These are phyloP conservation scores for Wickerhamiella siamensis DNA, from an alignment of 805 yeast species.

Conservation along the genomic window DNA sequence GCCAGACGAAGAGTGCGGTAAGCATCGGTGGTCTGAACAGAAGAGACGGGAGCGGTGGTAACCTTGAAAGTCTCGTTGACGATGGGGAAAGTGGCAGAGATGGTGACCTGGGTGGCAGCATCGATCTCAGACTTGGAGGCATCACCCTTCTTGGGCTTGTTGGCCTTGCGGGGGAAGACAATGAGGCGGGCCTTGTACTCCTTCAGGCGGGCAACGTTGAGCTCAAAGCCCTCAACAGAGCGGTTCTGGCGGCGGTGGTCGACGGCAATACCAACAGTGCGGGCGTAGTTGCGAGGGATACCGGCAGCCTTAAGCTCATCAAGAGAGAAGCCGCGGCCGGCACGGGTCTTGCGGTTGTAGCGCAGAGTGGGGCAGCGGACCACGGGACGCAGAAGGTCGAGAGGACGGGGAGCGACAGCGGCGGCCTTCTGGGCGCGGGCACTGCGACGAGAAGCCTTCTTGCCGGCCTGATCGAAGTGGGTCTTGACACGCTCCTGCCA, in stretches of 20 bases:
- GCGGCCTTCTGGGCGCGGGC: conserved; percentile 93
- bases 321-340: conserved; percentile 98
- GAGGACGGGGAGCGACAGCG: conserved; percentile 91
- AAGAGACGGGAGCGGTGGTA: conserved; percentile 75
- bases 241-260: conserved; percentile 99
- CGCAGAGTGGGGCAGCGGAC: conserved; percentile 97
- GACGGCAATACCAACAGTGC: conserved; percentile 96
- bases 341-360: conserved; percentile 99
- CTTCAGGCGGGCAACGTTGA: conserved; percentile 90
- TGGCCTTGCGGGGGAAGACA: conserved; percentile 84
- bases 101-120: conserved; percentile 56
- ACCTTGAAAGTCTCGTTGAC: conserved; percentile 59
- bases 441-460: conserved; percentile 92
- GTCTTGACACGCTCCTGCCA: conserved; percentile 99
- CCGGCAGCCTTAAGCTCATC: conserved; percentile 98
- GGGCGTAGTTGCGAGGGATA: conserved; percentile 84
- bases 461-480: conserved; percentile 99
- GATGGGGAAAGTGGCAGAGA: conserved; percentile 79
- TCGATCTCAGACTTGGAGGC: conserved; percentile 44
- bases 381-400: conserved; percentile 90
- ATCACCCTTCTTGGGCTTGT: conserved; percentile 38
- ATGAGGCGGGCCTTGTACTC: conserved; percentile 93
- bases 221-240: conserved; percentile 86
- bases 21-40: conserved; percentile 61
- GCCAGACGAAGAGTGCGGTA: conserved; percentile 92